Evolutionary conservation across 768 basidiomycete species (phyloP).

Genomic region (Gymnopilus dilepis): DNA sequence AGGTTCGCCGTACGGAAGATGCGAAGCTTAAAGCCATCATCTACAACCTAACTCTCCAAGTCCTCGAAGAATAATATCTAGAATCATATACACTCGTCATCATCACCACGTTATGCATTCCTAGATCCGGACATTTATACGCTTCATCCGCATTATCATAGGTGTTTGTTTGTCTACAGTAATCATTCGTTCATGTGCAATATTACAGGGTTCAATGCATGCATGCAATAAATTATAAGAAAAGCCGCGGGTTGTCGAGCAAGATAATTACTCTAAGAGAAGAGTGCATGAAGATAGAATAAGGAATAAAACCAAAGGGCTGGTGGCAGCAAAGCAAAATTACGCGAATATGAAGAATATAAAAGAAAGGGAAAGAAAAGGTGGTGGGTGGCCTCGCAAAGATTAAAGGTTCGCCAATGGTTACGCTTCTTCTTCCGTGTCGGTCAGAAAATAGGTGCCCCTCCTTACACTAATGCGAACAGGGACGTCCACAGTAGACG

Average conservation of each 20-base stretch:
- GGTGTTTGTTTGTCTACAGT: conserved; percentile 4
- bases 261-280: conserved; percentile 4
- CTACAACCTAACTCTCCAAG: neutral
- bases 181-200: conserved; percentile 13
- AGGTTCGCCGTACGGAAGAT: conserved; percentile 43
- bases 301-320: neutral
- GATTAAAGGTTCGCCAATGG: neutral
- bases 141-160: neutral
- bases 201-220: conserved; percentile 6
- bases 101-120: neutral
- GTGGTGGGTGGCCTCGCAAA: conserved; percentile 13
- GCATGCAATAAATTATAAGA: conserved; percentile 2
- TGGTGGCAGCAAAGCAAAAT: neutral
- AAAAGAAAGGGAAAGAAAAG: conserved; percentile 4
- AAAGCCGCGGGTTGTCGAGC: neutral
- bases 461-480: neutral
- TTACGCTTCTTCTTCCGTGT: conserved; percentile 15
- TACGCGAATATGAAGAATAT: neutral
- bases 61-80: neutral
- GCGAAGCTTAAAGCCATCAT: conserved; percentile 23
- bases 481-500: conserved; percentile 7
- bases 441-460: conserved; percentile 12
- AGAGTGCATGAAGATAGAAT: neutral
- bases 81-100: neutral
- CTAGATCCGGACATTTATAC: neutral